Conservation (phyloP, 441 rosid species). For the Corymbia calophylla region DNA sequence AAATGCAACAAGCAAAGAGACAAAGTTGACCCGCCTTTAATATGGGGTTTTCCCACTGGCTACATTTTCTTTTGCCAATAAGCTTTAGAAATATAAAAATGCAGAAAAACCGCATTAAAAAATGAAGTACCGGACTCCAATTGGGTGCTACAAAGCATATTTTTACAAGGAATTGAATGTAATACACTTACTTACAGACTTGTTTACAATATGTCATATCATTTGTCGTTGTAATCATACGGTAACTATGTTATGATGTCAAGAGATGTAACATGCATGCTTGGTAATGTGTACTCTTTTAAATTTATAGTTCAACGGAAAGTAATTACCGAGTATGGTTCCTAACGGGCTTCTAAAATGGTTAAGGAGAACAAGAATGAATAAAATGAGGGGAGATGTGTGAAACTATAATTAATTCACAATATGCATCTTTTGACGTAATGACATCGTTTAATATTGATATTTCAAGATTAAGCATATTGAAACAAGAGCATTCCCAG, state of each 20-base stretch:
- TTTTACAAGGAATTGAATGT: background rate
- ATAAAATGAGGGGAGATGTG: background rate
- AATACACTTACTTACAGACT: background rate
- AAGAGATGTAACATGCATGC: background rate
- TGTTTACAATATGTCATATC: background rate
- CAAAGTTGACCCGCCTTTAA: background rate
- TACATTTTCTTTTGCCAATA: background rate
- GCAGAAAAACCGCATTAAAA: background rate
- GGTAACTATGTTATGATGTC: background rate
- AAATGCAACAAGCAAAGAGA: background rate
- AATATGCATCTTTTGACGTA: background rate
- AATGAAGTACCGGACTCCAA: background rate
- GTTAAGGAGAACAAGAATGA: background rate
- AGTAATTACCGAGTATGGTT: no score
- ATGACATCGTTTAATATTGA: background rate
- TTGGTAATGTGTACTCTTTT: background rate
- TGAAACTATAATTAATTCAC: background rate
- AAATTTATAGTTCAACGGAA: background rate
- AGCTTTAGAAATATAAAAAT: background rate
- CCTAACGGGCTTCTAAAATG: background rate
- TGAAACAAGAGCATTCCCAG: background rate
- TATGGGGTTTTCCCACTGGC: background rate
- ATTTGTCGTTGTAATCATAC: background rate
- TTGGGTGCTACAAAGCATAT: background rate
- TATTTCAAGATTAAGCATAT: background rate